Evolutionary conservation across 371 early-diverging fungal species (phyloP).

Genomic region (Catenaria anguillulae): DNA sequence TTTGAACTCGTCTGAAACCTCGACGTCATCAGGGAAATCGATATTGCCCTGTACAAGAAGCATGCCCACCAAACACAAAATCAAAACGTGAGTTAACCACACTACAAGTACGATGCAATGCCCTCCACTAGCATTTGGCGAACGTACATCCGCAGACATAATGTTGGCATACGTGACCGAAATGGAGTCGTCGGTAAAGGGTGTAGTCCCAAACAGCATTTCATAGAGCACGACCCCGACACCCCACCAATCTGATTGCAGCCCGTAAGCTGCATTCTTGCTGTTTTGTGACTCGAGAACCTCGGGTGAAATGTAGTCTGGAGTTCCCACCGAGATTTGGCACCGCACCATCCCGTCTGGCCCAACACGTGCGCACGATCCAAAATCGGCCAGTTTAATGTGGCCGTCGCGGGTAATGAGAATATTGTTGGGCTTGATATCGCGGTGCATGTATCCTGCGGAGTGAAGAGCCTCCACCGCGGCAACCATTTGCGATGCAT

Average conservation of each 20-base stretch:
- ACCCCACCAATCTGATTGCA: slow-evolving; percentile 25
- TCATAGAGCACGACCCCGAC: slow-evolving; percentile 26
- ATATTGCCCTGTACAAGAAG: background rate
- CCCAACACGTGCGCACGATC: slow-evolving; percentile 11
- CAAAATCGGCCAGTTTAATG: slow-evolving; percentile 38
- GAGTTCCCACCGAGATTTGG: slow-evolving; percentile 27
- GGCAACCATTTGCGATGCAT: slow-evolving; percentile 33
- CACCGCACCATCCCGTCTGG: background rate
- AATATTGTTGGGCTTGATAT: slow-evolving; percentile 15
- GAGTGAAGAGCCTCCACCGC: slow-evolving; percentile 39
- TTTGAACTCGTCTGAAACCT: slow-evolving; percentile 2
- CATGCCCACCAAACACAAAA: no score
- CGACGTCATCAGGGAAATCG: background rate
- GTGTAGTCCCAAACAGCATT: slow-evolving; percentile 12
- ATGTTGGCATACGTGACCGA: background rate
- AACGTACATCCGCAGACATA: no score
- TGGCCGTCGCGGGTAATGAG: slow-evolving; percentile 23
- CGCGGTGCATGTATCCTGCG: slow-evolving; percentile 27
- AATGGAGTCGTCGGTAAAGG: slow-evolving; percentile 12
- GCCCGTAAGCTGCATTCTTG: slow-evolving; percentile 14
- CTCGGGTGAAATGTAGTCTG: slow-evolving; percentile 31
- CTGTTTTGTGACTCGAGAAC: slow-evolving; percentile 14
- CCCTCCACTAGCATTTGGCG: no score
- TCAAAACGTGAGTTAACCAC: no score
- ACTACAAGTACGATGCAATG: no score